A percentile compares a stretch with the other conserved stretches of the same genome.
phyloP scores from a whole-genome alignment of 1,284 basidiomycete species.

The Irpex sp. region DNA sequence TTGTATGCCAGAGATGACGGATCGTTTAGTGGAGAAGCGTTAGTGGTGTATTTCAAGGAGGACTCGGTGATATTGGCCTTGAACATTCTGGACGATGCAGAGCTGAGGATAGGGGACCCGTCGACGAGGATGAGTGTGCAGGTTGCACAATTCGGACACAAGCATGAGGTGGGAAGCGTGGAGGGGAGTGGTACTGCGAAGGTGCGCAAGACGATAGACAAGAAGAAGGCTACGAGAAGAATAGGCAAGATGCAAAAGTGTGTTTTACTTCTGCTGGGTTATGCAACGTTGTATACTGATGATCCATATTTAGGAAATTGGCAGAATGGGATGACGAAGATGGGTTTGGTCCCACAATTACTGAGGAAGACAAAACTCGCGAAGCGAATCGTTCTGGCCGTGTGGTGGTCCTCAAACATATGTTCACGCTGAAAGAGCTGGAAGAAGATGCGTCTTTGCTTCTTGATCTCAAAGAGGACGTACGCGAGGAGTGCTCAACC shows the following conservation, averaged over 20 bases:
- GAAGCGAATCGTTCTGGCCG: conserved; percentile 55
- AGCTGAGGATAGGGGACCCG: conserved; percentile 78
- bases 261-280: conserved; percentile 22
- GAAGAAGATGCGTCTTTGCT: conserved; percentile 78
- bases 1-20: conserved; percentile 89
- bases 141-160: conserved; percentile 81
- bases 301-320: conserved; percentile 52
- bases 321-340: conserved; percentile 85
- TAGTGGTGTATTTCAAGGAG: conserved; percentile 97
- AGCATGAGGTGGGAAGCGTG: conserved; percentile 31
- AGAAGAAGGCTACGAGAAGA: conserved; percentile 73
- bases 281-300: background rate
- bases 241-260: conserved; percentile 90
- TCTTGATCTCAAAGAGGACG: conserved; percentile 93
- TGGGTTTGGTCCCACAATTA: conserved; percentile 67
- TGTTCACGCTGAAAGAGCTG: conserved; percentile 89
- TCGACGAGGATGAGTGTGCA: conserved; percentile 76
- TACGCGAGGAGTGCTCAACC: conserved; percentile 87
- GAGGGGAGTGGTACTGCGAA: conserved; percentile 40
- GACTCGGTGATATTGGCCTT: conserved; percentile 88
- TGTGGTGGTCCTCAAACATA: conserved; percentile 89
- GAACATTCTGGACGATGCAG: conserved; percentile 87
- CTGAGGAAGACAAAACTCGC: conserved; percentile 44
- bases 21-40: conserved; percentile 90
- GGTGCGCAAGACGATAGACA: conserved; percentile 69